Base-by-base conservation (phyloP, 2,329 filamentous ascomycete species). In the Aspergillus novofumigatus region DNA sequence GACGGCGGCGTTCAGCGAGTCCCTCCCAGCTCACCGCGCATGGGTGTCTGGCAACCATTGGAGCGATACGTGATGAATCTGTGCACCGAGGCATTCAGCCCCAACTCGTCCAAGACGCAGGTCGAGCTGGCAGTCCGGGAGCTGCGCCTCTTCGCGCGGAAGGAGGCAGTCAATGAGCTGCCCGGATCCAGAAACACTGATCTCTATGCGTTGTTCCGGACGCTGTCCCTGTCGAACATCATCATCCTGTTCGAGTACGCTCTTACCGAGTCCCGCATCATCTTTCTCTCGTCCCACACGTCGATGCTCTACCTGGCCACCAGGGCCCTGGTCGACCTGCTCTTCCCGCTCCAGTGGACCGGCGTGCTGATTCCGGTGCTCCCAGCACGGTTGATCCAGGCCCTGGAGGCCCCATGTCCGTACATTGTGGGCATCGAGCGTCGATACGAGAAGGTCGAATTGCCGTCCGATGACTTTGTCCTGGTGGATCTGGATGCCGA, bases 21-120 rank as follows among this genome's bases (percentile, higher is more conserved):
- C 7, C 91, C 94, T 6, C 81, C 91, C 9, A 96, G 89, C 74
- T 97, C 93, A 4, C 92, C 94, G 11, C 90, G 87, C 67, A 86
- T 96, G 62, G 94, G 94, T 48, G 86, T 92, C 70, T 99, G 94
- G 94, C 93, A 97, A 72, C 94, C 94, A 14, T 78, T 99, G 59
- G 94, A 99, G 78, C 87, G 92, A 69, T 99, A 97, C 73, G 92
- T 99, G 35, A 88, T 97, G 76, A 97, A 97, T 72, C 81, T 99
- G 35, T 99, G 94, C 76, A 92, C 92, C 9, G 93, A 97, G 75
- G 94, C 94, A 2, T 89, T 95, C 68, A 93, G 90, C 68, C 94
- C 94, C 1, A 85, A 96, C 52, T 90, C 89, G 35, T 97, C 94
- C 42, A 93, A 95, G 75, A 97, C 93, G 0, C 94, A 99, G 72